A percentile compares a stretch with the other conserved stretches of the same genome.
Evolutionary conservation across 495 filamentous ascomycete species (phyloP).

Genomic region (Penicillium odoratum): DNA sequence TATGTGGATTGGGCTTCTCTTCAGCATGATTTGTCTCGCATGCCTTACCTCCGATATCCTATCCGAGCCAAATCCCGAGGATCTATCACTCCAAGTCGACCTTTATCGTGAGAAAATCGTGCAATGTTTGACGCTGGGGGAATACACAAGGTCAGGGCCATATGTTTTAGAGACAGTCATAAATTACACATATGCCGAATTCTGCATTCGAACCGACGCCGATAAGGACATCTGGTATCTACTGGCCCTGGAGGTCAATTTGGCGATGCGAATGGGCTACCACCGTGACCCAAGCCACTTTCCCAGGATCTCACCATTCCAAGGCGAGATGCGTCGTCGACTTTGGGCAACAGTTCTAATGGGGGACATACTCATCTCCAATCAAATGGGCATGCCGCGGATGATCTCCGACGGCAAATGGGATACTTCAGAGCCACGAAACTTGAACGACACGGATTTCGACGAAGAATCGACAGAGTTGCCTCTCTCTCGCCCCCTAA

Average conservation of each 20-base stretch:
- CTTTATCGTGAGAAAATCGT: conserved; percentile 29
- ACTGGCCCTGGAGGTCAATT: too few species aligned
- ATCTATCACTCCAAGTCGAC: too few species aligned
- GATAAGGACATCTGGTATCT: too few species aligned
- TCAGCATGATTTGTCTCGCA: conserved; percentile 4
- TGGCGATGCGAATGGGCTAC: conserved; percentile 49
- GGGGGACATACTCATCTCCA: conserved; percentile 49
- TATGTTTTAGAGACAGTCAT: conserved; percentile 34
- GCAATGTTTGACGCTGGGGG: conserved; percentile 31
- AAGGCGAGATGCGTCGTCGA: conserved; percentile 57
- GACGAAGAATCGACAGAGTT: conserved; percentile 23
- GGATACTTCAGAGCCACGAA: conserved; percentile 45
- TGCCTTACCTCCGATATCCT: too few species aligned
- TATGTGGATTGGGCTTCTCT: conserved; percentile 2
- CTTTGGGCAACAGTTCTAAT: conserved; percentile 52
- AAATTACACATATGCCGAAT: too few species aligned
- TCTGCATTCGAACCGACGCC: too few species aligned
- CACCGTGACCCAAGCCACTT: conserved; percentile 49
- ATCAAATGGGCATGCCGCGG: conserved; percentile 41
- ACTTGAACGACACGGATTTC: conserved; percentile 37
- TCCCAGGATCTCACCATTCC: conserved; percentile 46
- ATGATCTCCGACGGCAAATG: too few species aligned
- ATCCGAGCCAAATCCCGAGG: too few species aligned
- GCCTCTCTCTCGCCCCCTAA: conserved; percentile 31
- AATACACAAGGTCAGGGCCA: conserved; percentile 27